Evolutionary conservation across 257 asterid species (phyloP).

Genomic region (Thymus mandschuricus): DNA sequence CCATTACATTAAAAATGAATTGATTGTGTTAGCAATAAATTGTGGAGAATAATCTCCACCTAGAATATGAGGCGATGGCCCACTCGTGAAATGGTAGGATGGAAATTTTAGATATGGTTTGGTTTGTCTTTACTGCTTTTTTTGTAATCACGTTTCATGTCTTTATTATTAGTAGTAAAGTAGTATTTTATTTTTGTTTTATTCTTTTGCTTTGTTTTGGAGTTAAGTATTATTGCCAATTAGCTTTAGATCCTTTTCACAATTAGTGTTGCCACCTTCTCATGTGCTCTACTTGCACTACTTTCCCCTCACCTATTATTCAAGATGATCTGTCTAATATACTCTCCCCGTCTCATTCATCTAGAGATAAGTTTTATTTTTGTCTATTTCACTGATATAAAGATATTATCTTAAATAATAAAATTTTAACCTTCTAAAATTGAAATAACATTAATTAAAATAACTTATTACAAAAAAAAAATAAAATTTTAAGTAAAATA

Average conservation of each 20-base stretch:
- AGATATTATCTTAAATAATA: too few relatives aligned
- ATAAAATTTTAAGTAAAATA: too few relatives aligned
- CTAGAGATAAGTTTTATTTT: too few relatives aligned
- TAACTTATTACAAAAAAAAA: too few relatives aligned
- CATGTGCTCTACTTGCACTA: slow-evolving; percentile 7
- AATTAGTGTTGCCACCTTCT: slow-evolving; percentile 25
- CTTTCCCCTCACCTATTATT: too few relatives aligned
- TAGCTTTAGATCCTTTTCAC: slow-evolving; percentile 29
- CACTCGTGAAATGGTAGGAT: neutral
- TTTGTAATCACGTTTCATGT: neutral
- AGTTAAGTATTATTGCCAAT: neutral
- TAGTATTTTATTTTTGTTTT: neutral
- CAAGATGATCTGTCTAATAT: too few relatives aligned
- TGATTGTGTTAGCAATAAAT: neutral
- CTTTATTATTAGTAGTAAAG: neutral
- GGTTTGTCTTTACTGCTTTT: slow-evolving; percentile 3
- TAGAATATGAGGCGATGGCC: neutral
- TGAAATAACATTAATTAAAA: too few relatives aligned
- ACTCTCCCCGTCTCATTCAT: too few relatives aligned
- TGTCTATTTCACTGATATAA: too few relatives aligned
- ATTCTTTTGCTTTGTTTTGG: neutral
- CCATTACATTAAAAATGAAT: too few relatives aligned
- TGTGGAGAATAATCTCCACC: neutral
- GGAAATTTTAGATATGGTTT: neutral
- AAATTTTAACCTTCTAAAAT: too few relatives aligned